Base-by-base conservation (phyloP, 2,329 filamentous ascomycete genomes). In the Fusarium nodosum region DNA sequence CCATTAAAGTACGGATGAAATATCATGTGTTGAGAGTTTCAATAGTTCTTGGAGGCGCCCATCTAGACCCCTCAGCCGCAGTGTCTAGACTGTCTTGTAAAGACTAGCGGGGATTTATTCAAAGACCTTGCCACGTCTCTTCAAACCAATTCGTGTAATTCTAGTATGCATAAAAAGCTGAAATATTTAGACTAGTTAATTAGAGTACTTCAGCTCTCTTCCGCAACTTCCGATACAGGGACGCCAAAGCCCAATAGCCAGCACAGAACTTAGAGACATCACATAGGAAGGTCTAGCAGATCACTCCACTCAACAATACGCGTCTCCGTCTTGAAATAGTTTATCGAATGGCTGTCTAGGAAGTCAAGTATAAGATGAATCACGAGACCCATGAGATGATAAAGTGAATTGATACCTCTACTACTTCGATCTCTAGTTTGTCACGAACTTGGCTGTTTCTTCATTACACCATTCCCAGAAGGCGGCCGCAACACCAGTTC, bases 381-480 rank as follows among this genome's bases (percentile, higher is more conserved):
- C 24, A n/a, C n/a, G n/a, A 26, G 24, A 34, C 31, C 16, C 15
- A 30, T 12, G 31, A 34, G 13, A 16, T 5, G 24, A 7, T 26
- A n/a, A n/a, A n/a, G n/a, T n/a, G 9, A 38, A n/a, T 11, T 12
- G 6, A 12, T 38, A 12, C 15, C 36, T 38, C n/a, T 5, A 12
- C 9, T 7, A 11, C 1, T 24, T 42, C 20, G 9, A 1, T 16
- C 11, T 4, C 7, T 41, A 44, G 6, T 5, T 6, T 31, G 12
- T 6, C 0, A 3, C 8, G 15, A 10, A 41, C 0, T n/a, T 2
- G 3, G 39, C 36, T 3, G 41, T 58, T 11, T 64, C 36, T n/a
- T 4, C 18, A 1, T 64, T 33, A 10, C 61, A 64, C 61, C 59
- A 64, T 3, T 64, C 30, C 61, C 61, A 63, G 0, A 64, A 56